A percentile compares a stretch with the other conserved stretches of the same genome.
Evolutionary conservation across 2,329 filamentous ascomycete species (phyloP).

Genomic region (Stagonosporopsis cucurbitacearum): DNA sequence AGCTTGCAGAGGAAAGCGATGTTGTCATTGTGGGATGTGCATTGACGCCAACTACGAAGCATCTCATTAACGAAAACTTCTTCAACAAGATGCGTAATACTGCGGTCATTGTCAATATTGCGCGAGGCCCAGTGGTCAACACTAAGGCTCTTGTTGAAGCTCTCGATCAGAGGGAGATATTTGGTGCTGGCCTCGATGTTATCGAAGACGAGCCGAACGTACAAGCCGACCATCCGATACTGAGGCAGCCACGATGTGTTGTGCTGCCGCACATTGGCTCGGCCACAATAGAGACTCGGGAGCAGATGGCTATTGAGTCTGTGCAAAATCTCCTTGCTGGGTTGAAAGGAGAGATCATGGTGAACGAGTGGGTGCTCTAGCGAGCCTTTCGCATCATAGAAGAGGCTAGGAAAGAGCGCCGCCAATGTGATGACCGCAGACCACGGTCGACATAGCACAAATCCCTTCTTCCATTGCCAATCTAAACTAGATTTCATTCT

Average conservation of each 20-base stretch:
- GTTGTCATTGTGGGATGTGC: constrained; percentile 40
- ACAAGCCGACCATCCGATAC: constrained; percentile 53
- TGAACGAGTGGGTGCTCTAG: constrained; percentile 37
- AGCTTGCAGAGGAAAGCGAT: constrained; percentile 41
- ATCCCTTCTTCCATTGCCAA: background rate
- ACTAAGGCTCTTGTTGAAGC: constrained; percentile 60
- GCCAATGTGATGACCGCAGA: background rate
- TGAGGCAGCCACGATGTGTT: constrained; percentile 58
- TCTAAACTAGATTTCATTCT: background rate
- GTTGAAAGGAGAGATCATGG: constrained; percentile 32
- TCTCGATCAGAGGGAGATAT: constrained; percentile 58
- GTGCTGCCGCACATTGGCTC: constrained; percentile 66
- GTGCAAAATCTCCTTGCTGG: constrained; percentile 59
- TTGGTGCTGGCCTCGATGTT: constrained; percentile 62
- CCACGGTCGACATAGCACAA: background rate
- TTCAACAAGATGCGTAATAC: constrained; percentile 60
- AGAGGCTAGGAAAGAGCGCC: background rate
- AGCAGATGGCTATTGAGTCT: constrained; percentile 64
- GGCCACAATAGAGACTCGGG: constrained; percentile 62
- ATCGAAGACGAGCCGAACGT: constrained; percentile 62
- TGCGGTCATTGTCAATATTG: constrained; percentile 63
- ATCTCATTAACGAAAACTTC: constrained; percentile 37
- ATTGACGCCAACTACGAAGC: constrained; percentile 35
- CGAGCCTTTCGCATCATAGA: background rate
- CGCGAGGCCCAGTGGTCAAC: constrained; percentile 62